Base-by-base conservation (phyloP, 208 protist genomes). In the Phytomonas francai region DNA sequence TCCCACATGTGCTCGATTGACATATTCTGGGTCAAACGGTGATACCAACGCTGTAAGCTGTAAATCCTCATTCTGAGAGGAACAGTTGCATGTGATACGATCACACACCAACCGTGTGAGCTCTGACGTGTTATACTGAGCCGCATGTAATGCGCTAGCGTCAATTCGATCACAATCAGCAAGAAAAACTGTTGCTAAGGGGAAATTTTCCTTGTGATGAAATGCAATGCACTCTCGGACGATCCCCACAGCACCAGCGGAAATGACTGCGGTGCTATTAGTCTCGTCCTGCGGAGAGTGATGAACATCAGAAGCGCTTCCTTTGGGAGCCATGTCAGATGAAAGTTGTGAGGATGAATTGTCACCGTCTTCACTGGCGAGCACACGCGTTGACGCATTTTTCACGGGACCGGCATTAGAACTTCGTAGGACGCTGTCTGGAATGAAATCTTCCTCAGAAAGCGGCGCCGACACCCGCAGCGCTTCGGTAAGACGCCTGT, bases 381-480 rank as follows among this genome's bases (percentile, higher is more conserved):
- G 39, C 39, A 14, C 39, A 22, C 19, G 39, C 3, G 4, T 45
- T 16, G 39, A 45, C 6, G 11, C 39, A 45, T 45, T 11, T 45
- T 45, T 2, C 60, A 57, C 42, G 68, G 62, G 8, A 73, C 39
- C 7, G 65, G 64, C 0, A 64, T 22, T 31, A 88, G 80, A 3
- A 74, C 79, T 11, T 70, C 39, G 0, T 30, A 89, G 79, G 31
- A 82, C 78, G 11, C 68, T 72, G 31, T 89, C 84, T 11, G 80
- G 77, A 29, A 89, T 89, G 33, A 89, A 89, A 63, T 87, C 81
- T 7, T 70, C 51, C 1, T 71, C 67, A 16, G 65, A 54, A 32
- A 58, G 66, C 4, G 81, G 76, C 4, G 68, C 69, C 0, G 69
- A 68, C 22, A 94, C 73, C 39, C 66, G 75, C 42, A 83, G 31